Evolutionary conservation across 108 stramenopile genomes (phyloP).

Genomic region (Fragilaria crotonensis): DNA sequence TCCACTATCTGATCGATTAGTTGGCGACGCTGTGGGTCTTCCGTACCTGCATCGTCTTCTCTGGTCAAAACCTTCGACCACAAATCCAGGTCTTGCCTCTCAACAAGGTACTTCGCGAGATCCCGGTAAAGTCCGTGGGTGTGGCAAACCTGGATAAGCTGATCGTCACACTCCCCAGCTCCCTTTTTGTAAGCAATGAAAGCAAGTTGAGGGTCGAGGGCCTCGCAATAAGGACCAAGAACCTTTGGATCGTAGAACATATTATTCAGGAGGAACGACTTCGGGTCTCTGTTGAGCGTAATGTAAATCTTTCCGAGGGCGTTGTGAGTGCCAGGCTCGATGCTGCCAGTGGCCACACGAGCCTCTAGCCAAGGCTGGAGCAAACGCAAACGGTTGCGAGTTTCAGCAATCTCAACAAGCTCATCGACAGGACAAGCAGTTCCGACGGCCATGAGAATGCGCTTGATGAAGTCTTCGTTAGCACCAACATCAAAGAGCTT

Average conservation of each 20-base stretch:
- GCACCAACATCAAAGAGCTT: slow-evolving; percentile 97
- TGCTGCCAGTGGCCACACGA: slow-evolving; percentile 98
- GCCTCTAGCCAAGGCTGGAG: slow-evolving; percentile 99
- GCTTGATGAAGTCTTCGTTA: slow-evolving; percentile 98
- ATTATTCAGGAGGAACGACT: slow-evolving; percentile 97
- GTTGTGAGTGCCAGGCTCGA: slow-evolving; percentile 99
- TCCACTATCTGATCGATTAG: slow-evolving; percentile 99
- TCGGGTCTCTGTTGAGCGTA: slow-evolving; percentile 97
- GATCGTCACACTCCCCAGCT: slow-evolving; percentile 97
- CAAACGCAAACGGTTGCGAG: slow-evolving; percentile 91
- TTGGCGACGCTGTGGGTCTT: slow-evolving; percentile 80
- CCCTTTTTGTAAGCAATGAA: slow-evolving; percentile 99
- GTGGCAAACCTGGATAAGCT: slow-evolving; percentile 94
- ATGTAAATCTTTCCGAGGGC: slow-evolving; percentile 99
- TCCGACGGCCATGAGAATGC: slow-evolving; percentile 96
- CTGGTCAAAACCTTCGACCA: slow-evolving; percentile 95
- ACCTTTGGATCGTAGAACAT: slow-evolving; percentile 99
- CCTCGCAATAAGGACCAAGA: slow-evolving; percentile 98
- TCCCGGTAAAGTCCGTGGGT: slow-evolving; percentile 98
- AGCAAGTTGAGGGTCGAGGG: slow-evolving; percentile 97
- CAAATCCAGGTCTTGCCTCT: slow-evolving; percentile 95
- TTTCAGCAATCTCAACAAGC: slow-evolving; percentile 96
- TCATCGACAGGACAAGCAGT: slow-evolving; percentile 98
- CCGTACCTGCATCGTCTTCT: slow-evolving; percentile 55
- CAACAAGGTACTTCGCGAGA: slow-evolving; percentile 97